A percentile compares a stretch with the other conserved stretches of the same genome.
These are phyloP conservation scores for Monosporascus sp. DNA, from an alignment of 2,329 filamentous ascomycete genomes.

Conservation along the genomic window DNA sequence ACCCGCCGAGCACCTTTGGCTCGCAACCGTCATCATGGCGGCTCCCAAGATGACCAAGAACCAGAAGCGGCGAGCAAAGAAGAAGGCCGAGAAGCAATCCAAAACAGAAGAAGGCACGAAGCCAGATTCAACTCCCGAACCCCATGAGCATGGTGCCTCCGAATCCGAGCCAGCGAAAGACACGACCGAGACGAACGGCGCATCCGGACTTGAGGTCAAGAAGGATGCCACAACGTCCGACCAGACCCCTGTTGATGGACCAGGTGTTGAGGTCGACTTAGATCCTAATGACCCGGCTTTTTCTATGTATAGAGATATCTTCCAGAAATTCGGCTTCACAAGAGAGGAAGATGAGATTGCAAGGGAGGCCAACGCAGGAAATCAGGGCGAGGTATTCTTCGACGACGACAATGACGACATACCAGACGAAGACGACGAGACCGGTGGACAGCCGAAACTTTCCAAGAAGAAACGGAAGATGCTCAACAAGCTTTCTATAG, in stretches of 20 bases:
- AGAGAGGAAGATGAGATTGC: constrained; percentile 58
- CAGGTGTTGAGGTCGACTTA: constrained; percentile 43
- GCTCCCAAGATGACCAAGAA: constrained; percentile 82
- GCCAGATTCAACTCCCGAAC: constrained; percentile 28
- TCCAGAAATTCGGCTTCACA: constrained; percentile 69
- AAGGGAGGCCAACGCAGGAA: constrained; percentile 61
- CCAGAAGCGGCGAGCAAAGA: constrained; percentile 85
- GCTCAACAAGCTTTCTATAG: constrained; percentile 86
- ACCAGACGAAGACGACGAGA: constrained; percentile 75
- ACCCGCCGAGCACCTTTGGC: not conserved
- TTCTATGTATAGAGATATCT: constrained; percentile 76
- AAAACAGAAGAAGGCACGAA: constrained; percentile 45
- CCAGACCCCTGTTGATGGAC: constrained; percentile 38
- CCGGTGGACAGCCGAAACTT: constrained; percentile 58
- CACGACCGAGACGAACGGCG: constrained; percentile 19
- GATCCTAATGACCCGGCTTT: constrained; percentile 71
- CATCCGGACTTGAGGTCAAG: constrained; percentile 37
- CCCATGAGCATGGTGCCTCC: constrained; percentile 21
- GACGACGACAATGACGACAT: constrained; percentile 83
- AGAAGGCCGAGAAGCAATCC: constrained; percentile 82
- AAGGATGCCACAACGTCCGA: constrained; percentile 30
- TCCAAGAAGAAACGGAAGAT: constrained; percentile 95
- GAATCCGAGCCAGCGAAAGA: constrained; percentile 21
- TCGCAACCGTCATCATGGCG: constrained; percentile 45
- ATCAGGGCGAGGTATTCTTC: constrained; percentile 81